phyloP scores from a whole-genome alignment of 257 asterid genomes.

The Thymus mandschuricus region DNA sequence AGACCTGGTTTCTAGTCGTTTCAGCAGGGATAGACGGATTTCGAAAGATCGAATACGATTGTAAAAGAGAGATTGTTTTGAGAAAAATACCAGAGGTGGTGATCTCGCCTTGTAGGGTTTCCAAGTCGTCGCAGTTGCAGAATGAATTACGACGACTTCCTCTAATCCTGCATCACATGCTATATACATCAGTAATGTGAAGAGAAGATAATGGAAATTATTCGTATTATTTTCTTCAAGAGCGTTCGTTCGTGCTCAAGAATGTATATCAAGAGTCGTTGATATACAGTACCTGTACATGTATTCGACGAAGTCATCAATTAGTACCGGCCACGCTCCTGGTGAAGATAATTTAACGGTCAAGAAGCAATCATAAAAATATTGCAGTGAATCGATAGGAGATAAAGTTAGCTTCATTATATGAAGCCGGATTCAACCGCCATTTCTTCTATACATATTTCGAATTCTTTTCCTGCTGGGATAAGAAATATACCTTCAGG shows the following conservation, averaged over 20 bases:
- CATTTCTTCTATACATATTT: too few species aligned
- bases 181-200: background rate
- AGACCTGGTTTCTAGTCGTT: constrained; percentile 54
- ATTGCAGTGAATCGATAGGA: too few species aligned
- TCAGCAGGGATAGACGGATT: constrained; percentile 11
- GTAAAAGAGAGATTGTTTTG: too few species aligned
- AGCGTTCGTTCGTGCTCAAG: background rate
- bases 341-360: constrained; percentile 24
- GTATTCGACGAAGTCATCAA: constrained; percentile 94
- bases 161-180: constrained; percentile 52
- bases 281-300: constrained; percentile 76
- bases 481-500: constrained; percentile 70
- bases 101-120: constrained; percentile 52
- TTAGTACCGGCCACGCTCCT: constrained; percentile 99
- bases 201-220: background rate
- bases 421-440: too few species aligned
- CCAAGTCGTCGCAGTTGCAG: constrained; percentile 64
- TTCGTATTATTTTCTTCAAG: background rate
- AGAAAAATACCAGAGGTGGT: constrained; percentile 39
- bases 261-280: background rate
- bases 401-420: too few species aligned
- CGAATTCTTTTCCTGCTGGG: too few species aligned
- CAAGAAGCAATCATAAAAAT: too few species aligned
- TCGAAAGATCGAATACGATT: background rate
- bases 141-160: constrained; percentile 43